Evolutionary conservation across 2,329 filamentous ascomycete species (phyloP).

Genomic region (Dothideomycetes sp.): DNA sequence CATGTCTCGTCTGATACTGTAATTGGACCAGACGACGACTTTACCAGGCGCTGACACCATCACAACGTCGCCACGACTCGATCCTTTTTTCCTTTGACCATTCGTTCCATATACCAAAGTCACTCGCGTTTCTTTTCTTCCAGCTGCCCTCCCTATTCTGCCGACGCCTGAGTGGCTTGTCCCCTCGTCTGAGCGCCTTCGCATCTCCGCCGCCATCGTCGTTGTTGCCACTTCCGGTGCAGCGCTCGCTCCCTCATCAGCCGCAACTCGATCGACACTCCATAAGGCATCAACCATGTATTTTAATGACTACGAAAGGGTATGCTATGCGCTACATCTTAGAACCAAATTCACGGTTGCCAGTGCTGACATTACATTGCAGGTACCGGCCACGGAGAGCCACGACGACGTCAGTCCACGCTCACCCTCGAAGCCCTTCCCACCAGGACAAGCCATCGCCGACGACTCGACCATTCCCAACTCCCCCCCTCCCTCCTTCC

Average conservation of each 20-base stretch:
- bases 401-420: constrained; percentile 26
- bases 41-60: not conserved
- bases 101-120: too few species aligned
- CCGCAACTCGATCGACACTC: constrained; percentile 3
- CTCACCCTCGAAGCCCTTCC: constrained; percentile 8
- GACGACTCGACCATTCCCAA: constrained; percentile 27
- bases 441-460: not conserved
- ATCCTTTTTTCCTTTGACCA: not conserved
- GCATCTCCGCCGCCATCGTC: constrained; percentile 2
- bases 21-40: not conserved
- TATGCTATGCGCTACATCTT: constrained; percentile 21
- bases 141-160: not conserved
- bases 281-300: constrained; percentile 25
- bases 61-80: not conserved
- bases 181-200: constrained; percentile 3
- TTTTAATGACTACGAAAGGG: constrained; percentile 37
- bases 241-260: not conserved
- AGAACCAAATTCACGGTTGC: not conserved
- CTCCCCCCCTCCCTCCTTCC: constrained; percentile 66
- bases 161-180: too few species aligned
- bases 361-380: constrained; percentile 4
- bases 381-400: constrained; percentile 34
- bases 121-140: not conserved
- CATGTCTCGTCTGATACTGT: too few species aligned
- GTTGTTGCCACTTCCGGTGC: constrained; percentile 1